Percentiles rank a stretch among this genome's conserved stretches.
These are phyloP conservation scores for Penicillium cinerascens DNA, from an alignment of 495 filamentous ascomycete genomes.

Conservation along the genomic window DNA sequence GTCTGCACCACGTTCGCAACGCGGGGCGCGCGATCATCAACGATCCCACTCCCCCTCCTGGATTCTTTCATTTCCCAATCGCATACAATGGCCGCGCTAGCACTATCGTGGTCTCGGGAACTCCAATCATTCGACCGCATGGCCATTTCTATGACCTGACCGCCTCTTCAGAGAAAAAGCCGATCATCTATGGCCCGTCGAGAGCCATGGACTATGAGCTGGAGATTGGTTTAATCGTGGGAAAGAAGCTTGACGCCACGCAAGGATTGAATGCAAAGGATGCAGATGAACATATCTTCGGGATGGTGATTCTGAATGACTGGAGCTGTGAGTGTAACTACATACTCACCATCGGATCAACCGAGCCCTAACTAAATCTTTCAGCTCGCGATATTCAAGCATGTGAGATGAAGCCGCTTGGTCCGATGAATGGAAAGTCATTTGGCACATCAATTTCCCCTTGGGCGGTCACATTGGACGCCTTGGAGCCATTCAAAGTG, in stretches of 20 bases:
- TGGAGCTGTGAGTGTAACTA: constrained; percentile 72
- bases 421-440: constrained; percentile 62
- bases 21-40: constrained; percentile 30
- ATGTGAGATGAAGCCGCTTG: constrained; percentile 35
- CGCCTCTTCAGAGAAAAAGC: constrained; percentile 16
- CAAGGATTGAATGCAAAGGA: constrained; percentile 32
- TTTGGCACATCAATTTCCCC: constrained; percentile 77
- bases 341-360: not conserved
- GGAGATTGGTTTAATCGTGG: constrained; percentile 76
- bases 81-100: constrained; percentile 73
- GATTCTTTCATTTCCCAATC: constrained; percentile 34
- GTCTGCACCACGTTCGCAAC: constrained; percentile 33
- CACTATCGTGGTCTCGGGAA: constrained; percentile 68
- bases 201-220: constrained; percentile 75
- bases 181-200: constrained; percentile 50
- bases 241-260: constrained; percentile 26
- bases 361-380: constrained; percentile 1
- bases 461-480: constrained; percentile 80
- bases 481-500: constrained; percentile 58
- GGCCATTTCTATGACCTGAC: constrained; percentile 63
- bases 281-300: constrained; percentile 74
- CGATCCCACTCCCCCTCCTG: constrained; percentile 32
- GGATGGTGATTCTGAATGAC: constrained; percentile 81
- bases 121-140: constrained; percentile 61
- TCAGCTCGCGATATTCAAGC: constrained; percentile 37